Evolutionary conservation across 768 basidiomycete genomes (phyloP), one percentile per base, ranked within the genome.

Genomic region (Suillus brevipes): DNA sequence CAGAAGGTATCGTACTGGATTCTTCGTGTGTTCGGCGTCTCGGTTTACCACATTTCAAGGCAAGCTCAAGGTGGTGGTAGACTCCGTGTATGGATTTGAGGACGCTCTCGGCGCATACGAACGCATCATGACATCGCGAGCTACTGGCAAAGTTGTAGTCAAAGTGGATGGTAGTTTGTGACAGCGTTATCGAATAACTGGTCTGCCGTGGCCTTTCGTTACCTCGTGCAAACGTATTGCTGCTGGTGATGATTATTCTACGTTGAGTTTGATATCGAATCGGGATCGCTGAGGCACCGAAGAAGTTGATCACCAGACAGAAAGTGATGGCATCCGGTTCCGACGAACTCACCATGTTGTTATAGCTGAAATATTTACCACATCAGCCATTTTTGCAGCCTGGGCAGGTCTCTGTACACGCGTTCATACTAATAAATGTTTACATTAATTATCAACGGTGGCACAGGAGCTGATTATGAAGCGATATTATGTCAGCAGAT

Each of bases 131-230:
- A 82, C 84, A 1, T 74, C 78, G 6, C 79, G 84, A 23, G 85
- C 88, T 1, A 83, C 79, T 4, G 91, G 91, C 0, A 91, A 91
- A 72, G 82, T 92, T 4, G 80, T 91, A 4, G 82, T 92, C 28
- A 84, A 81, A 66, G 74, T 88, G 7, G 76, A 80, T 23, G 18
- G 38, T 10, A 42, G 40, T 8, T 9, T 53, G 9, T 53, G 28
- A 53, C 9, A 28, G 28, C 12, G 25, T 28, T 20, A 25, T 25
- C 40, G 18, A 59, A 31, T 34, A n/a, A 55, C 31, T n/a, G 52
- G 18, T 6, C 28, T 20, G 31, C 31, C 7, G 8, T 38, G 10
- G 37, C 37, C 14, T 8, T 38, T 18, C 6, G 36, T 38, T 59
- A n/a, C 40, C 25, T 28, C 38, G 4, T 58, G 38, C 25, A 20